Evolutionary conservation across 768 basidiomycete species (phyloP).

Genomic region (Naganishia friedmannii): DNA sequence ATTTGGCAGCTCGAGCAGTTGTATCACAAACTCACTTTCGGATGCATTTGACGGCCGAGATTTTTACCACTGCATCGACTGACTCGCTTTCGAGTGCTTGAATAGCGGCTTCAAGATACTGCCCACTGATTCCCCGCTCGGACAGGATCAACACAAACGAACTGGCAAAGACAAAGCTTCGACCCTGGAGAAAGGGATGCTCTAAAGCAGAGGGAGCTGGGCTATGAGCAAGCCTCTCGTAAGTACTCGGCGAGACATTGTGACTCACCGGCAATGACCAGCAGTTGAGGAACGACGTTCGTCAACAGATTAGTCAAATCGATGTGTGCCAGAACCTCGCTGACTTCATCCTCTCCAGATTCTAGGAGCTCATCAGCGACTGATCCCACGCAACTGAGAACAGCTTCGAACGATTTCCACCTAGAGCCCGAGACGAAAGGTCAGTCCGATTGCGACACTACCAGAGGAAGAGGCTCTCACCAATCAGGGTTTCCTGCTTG

Average conservation of each 20-base stretch:
- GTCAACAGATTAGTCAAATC: constrained; percentile 74
- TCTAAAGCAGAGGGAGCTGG: constrained; percentile 56
- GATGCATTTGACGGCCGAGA: constrained; percentile 88
- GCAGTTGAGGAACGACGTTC: constrained; percentile 72
- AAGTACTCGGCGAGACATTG: not conserved
- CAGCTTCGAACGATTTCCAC: constrained; percentile 91
- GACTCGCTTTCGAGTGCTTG: constrained; percentile 73
- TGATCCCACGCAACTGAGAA: constrained; percentile 74
- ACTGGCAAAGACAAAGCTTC: constrained; percentile 91
- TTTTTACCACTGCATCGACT: constrained; percentile 79
- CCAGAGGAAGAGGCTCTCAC: constrained; percentile 54
- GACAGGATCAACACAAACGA: constrained; percentile 72
- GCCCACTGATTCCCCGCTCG: constrained; percentile 60
- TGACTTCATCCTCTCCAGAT: constrained; percentile 70
- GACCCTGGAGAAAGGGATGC: constrained; percentile 86
- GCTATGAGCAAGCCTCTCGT: not conserved
- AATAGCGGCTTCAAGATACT: constrained; percentile 83
- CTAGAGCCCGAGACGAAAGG: constrained; percentile 52
- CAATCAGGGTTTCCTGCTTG: constrained; percentile 64
- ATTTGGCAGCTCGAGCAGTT: too few relatives aligned
- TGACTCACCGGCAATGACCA: constrained; percentile 66
- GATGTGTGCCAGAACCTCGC: constrained; percentile 64
- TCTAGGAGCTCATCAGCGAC: constrained; percentile 74
- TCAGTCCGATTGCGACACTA: not conserved
- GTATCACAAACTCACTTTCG: constrained; percentile 68